Evolutionary conservation across 352 stramenopile genomes (phyloP).

Genomic region (Pythium sukuiense): DNA sequence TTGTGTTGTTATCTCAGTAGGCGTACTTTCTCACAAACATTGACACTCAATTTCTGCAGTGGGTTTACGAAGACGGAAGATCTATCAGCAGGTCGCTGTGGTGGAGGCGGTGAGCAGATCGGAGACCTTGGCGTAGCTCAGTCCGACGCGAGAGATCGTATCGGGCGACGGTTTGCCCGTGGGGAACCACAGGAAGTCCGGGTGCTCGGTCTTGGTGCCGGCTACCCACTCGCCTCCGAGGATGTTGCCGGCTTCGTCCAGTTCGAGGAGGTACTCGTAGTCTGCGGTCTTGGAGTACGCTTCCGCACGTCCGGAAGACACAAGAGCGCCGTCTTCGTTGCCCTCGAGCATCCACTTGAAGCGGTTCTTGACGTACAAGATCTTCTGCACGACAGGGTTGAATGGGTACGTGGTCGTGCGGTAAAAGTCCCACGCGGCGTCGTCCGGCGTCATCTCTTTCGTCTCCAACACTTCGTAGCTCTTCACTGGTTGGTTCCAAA

Average conservation of each 20-base stretch:
- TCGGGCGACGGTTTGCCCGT: slow-evolving; percentile 1
- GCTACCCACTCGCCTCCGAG: slow-evolving; percentile 24
- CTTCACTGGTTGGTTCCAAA: slow-evolving; percentile 70
- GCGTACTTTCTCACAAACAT: too few relatives aligned
- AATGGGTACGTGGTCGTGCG: slow-evolving; percentile 12
- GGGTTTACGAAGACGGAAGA: too few relatives aligned
- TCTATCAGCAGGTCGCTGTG: slow-evolving; percentile 7
- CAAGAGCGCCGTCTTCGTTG: slow-evolving; percentile 10
- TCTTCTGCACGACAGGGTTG: slow-evolving; percentile 14
- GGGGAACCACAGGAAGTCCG: slow-evolving; percentile 24
- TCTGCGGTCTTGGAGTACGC: background rate
- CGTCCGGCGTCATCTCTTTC: slow-evolving; percentile 6
- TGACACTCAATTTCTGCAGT: too few relatives aligned
- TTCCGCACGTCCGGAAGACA: slow-evolving; percentile 6
- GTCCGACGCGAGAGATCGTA: slow-evolving; percentile 3
- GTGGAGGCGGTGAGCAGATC: slow-evolving; percentile 20
- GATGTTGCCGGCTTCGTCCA: slow-evolving; percentile 20
- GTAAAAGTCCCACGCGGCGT: slow-evolving; percentile 13
- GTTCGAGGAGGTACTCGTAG: slow-evolving; percentile 22
- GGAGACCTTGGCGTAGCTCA: slow-evolving; percentile 17
- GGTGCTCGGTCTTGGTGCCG: slow-evolving; percentile 4
- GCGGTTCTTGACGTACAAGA: slow-evolving; percentile 21
- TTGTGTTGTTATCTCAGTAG: too few relatives aligned
- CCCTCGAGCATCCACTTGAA: slow-evolving; percentile 21
- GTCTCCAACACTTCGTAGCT: slow-evolving; percentile 28